Conservation (phyloP, 495 filamentous ascomycete species). For the Astrocystis sublimbata region DNA sequence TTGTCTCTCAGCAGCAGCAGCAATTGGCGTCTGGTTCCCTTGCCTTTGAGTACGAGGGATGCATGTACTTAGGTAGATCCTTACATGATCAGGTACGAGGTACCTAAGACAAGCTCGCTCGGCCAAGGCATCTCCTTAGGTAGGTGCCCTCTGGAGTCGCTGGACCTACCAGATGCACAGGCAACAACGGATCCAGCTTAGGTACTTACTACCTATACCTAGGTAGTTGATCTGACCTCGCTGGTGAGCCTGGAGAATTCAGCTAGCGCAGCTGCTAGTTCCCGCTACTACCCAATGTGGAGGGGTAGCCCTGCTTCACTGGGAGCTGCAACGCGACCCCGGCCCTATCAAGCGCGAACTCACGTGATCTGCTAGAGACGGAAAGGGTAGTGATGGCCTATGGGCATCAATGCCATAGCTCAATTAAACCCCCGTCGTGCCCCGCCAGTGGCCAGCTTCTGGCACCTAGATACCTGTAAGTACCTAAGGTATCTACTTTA, state of each 20-base stretch:
- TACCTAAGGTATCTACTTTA: too few species aligned
- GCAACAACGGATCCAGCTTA: background rate
- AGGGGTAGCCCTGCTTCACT: background rate
- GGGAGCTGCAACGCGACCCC: conserved; percentile 12
- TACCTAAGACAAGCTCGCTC: background rate
- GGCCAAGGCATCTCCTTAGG: too few species aligned
- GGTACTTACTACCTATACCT: too few species aligned
- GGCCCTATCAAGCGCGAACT: conserved; percentile 8
- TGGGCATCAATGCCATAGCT: background rate
- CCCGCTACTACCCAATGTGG: background rate
- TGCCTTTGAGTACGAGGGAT: too few species aligned
- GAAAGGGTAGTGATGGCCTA: background rate
- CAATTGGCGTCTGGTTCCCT: background rate
- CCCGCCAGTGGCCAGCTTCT: background rate
- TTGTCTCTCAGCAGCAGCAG: background rate
- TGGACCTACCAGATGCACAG: background rate
- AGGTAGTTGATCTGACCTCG: too few species aligned
- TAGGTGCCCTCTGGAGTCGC: too few species aligned
- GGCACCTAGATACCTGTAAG: background rate
- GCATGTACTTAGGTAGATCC: too few species aligned
- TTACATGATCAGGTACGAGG: too few species aligned
- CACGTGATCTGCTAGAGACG: background rate
- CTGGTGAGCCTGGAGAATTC: too few species aligned
- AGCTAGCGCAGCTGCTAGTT: background rate
- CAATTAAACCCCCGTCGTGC: conserved; percentile 4